Evolutionary conservation across 257 asterid genomes (phyloP).

Genomic region (Solanum arcanum): DNA sequence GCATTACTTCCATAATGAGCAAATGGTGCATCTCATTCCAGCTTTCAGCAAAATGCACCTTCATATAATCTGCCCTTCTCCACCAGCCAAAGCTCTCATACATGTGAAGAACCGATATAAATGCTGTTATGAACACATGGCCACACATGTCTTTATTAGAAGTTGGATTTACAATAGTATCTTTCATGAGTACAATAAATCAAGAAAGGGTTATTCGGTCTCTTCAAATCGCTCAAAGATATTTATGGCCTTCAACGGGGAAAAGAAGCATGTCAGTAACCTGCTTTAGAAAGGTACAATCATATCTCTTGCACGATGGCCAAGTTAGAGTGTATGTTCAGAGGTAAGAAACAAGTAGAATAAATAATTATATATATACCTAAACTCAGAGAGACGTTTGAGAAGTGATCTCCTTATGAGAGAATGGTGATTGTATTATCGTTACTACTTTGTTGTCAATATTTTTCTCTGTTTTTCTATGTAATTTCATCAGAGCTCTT

Average conservation of each 20-base stretch:
- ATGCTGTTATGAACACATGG: slow-evolving; percentile 45
- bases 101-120: slow-evolving; percentile 92
- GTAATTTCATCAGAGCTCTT: not conserved
- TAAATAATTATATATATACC: not conserved
- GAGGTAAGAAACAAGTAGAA: not conserved
- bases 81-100: slow-evolving; percentile 99
- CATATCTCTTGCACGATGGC: not conserved
- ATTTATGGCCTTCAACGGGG: not conserved
- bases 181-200: not conserved
- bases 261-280: not conserved
- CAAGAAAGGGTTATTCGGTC: not conserved
- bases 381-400: not conserved
- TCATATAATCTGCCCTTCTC: slow-evolving; percentile 95
- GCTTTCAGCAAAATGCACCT: slow-evolving; percentile 99
- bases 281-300: not conserved
- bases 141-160: not conserved
- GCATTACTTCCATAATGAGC: slow-evolving; percentile 93
- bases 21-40: slow-evolving; percentile 99
- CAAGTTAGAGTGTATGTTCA: not conserved
- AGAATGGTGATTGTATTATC: not conserved
- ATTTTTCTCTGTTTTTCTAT: not conserved
- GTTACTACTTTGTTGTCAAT: not conserved
- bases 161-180: not conserved
- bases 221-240: not conserved
- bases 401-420: not conserved